Conservation (phyloP, 1,139 yeast species). For the Yamadazyma mexicana region DNA sequence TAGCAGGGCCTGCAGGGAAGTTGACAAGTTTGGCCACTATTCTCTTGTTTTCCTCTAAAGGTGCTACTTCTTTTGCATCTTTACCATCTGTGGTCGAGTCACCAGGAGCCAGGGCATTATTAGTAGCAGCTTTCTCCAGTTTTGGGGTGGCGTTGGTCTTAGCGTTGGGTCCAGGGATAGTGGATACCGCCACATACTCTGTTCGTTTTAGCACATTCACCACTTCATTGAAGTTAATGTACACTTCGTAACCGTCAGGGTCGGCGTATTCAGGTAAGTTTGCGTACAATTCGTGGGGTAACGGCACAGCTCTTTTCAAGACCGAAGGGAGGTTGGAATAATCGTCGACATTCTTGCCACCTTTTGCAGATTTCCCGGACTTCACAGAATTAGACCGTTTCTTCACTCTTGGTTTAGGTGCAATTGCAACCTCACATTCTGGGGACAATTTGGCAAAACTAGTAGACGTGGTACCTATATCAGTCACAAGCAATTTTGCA, state of each 20-base stretch:
- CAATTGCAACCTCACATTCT: constrained; percentile 77
- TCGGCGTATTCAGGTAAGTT: constrained; percentile 21
- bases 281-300: constrained; percentile 48
- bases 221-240: constrained; percentile 40
- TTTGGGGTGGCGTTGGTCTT: constrained; percentile 20
- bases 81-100: constrained; percentile 4
- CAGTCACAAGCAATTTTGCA: constrained; percentile 64
- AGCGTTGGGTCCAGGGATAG: constrained; percentile 54
- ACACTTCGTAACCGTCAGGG: constrained; percentile 38
- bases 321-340: constrained; percentile 35
- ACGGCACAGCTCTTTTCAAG: constrained; percentile 54
- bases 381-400: constrained; percentile 23
- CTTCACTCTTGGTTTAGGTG: constrained; percentile 65
- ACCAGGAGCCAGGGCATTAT: too few relatives aligned
- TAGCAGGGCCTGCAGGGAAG: constrained; percentile 34
- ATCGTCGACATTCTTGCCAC: constrained; percentile 28
- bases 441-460: constrained; percentile 63
- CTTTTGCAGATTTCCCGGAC: constrained; percentile 33
- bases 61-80: constrained; percentile 11
- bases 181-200: constrained; percentile 58
- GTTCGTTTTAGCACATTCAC: constrained; percentile 18
- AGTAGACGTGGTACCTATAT: constrained; percentile 52
- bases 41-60: constrained; percentile 39
- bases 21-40: constrained; percentile 57
- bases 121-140: constrained; percentile 12